Evolutionary conservation across 2,329 filamentous ascomycete genomes (phyloP).

Genomic region (Neophaeococcomyces aloes): DNA sequence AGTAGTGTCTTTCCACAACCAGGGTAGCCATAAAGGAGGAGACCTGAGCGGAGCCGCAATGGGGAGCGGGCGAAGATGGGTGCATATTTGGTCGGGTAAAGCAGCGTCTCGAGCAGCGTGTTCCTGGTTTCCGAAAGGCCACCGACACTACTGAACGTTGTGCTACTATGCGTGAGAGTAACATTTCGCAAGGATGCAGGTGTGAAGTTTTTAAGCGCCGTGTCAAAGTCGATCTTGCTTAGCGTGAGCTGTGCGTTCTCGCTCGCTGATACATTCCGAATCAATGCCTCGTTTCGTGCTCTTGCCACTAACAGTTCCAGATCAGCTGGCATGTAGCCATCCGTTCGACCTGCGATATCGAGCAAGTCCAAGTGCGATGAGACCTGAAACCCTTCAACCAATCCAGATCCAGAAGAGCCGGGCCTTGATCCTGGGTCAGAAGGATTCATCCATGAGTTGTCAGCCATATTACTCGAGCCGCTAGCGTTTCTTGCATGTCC

Average conservation of each 20-base stretch:
- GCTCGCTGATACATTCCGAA: constrained; percentile 57
- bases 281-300: constrained; percentile 83
- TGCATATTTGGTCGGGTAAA: constrained; percentile 95
- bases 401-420: constrained; percentile 31
- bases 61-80: constrained; percentile 96
- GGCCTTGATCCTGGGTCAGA: constrained; percentile 43
- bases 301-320: constrained; percentile 74
- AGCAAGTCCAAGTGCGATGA: constrained; percentile 76
- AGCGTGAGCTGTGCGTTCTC: constrained; percentile 52
- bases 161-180: constrained; percentile 82
- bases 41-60: constrained; percentile 80
- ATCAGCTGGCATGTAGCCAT: constrained; percentile 97
- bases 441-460: constrained; percentile 68
- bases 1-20: constrained; percentile 95
- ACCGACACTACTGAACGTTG: constrained; percentile 84
- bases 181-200: constrained; percentile 92
- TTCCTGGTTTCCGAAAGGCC: constrained; percentile 77
- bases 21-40: constrained; percentile 87
- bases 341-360: constrained; percentile 84
- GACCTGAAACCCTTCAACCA: constrained; percentile 56
- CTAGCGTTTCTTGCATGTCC: constrained; percentile 30
- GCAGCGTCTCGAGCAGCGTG: constrained; percentile 84
- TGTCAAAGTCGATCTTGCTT: constrained; percentile 65
- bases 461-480: constrained; percentile 27
- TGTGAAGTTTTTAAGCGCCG: constrained; percentile 81